Evolutionary conservation across 805 yeast genomes (phyloP), one percentile per base, ranked within the genome.

Genomic region (Saccharomycopsis fodiens): DNA sequence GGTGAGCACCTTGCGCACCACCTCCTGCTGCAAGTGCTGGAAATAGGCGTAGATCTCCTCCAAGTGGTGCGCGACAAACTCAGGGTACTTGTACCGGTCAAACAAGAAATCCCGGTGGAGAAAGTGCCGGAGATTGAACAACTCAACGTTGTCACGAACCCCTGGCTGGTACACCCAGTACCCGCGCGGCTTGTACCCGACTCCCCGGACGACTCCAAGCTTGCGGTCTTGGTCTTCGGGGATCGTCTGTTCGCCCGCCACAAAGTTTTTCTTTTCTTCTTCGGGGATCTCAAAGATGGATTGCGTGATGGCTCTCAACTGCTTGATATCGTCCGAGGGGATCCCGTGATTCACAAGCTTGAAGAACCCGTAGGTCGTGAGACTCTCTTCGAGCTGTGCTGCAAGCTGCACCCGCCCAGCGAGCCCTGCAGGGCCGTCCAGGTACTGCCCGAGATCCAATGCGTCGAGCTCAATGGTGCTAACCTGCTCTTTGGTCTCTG

Each of bases 171-270:
- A 66, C 2, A 63, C 59, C 76, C 76, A 72, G 52, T 69, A 70
- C n/a, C 72, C 71, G 34, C 60, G 60, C 3, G 76, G 76, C 52
- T 72, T 72, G 57, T 59, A 72, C 0, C 76, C 76, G 30, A 59
- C 58, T 4, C 73, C 75, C 16, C 74, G 57, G 51, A 70, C 73
- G 2, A 70, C 72, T 0, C 77, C 76, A 3, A 64, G 52, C 1
- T 60, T 55, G 22, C 52, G 46, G 3, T 50, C 48, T 1, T 49
- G 37, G 38, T 57, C 62, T 42, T 59, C 62, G 6, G 36, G 20
- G 39, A 60, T 64, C 1, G 59, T 46, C 32, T 53, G 60, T 58
- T 52, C 57, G 22, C 64, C 70, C 21, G 74, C 74, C 2, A 74
- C 71, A 7, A 66, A 50, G 46, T 61, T 64, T 32, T 64, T 46